Base-by-base conservation (phyloP, 176 grass and related monocot genomes). In the Ensete glaucum region DNA sequence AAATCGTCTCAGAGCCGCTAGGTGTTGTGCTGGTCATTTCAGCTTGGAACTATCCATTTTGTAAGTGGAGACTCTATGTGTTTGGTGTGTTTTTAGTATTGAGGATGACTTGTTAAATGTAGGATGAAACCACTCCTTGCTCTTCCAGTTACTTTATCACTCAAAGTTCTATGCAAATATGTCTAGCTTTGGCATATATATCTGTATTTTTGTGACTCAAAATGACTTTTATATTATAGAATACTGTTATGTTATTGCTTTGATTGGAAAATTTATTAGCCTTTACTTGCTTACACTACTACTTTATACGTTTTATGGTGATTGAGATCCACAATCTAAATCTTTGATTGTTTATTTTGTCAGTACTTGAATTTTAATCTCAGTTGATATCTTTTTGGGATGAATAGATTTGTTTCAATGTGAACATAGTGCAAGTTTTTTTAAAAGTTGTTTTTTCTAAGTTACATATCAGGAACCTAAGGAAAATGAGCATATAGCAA, bases 21-120 rank as follows among this genome's bases (percentile, higher is more conserved):
- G 96, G 96, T 9, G 88, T 91, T 1, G 85, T 87, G 64, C 85
- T 99, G 63, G 23, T 99, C 53, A 95, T 99, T 77, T 91, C 96
- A 7, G 84, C 96, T 21, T 99, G 96, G 96, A 99, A 99, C 78
- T 99, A 95, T 71, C 96, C 96, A 16, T 95, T 99, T 79, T 73
- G 96, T 99, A 89, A 91, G 90, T 81, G 19, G 27, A 24, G 50
- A 20, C 23, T 21, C 16, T 11, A 50, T 29, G 50, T 68, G 65
- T 19, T 1, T 70, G 15, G 24, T 25, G 24, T 5, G 19, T 73
- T 50, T 67, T 23, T 50, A 13, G 51, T 11, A 48, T 29, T 64
- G 48, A 43, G 50, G 23, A 10, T 70, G 34, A 48, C 48, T 50
- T 52, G 27, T 21, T 70, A 50, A 48, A 51, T 21, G 16, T 20